Conservation (phyloP, 1,139 yeast species). For the Debaryomyces fabryi region DNA sequence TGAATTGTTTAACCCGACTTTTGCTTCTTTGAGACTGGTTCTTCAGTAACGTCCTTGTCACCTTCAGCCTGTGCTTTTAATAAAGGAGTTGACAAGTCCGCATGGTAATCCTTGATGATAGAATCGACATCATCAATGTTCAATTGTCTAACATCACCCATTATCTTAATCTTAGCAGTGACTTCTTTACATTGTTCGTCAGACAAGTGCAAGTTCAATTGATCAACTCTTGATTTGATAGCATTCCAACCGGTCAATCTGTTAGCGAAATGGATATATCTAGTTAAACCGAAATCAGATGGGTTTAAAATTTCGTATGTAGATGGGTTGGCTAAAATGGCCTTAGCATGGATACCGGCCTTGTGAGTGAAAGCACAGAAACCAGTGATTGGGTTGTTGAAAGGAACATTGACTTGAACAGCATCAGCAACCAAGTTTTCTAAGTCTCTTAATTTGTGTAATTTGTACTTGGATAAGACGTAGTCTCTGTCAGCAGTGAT, state of each 20-base stretch:
- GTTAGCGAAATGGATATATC: constrained; percentile 97
- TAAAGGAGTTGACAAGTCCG: constrained; percentile 51
- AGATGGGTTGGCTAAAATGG: constrained; percentile 96
- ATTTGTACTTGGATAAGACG: constrained; percentile 90
- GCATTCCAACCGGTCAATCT: constrained; percentile 99
- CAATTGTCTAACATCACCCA: constrained; percentile 94
- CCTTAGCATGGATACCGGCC: constrained; percentile 99
- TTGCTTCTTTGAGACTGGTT: constrained; percentile 41
- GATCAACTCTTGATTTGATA: constrained; percentile 96
- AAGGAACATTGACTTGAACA: constrained; percentile 94
- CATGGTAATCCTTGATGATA: constrained; percentile 90
- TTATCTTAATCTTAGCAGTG: constrained; percentile 85
- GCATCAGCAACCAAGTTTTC: constrained; percentile 97
- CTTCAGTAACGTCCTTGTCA: constrained; percentile 25
- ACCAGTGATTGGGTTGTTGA: constrained; percentile 98
- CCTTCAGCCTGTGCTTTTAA: constrained; percentile 26
- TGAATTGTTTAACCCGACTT: constrained; percentile 28
- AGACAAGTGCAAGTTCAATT: constrained; percentile 83
- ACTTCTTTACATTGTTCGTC: constrained; percentile 96
- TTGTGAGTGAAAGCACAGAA: constrained; percentile 99
- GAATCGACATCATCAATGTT: constrained; percentile 98
- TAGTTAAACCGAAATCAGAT: constrained; percentile 88
- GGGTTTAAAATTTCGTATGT: constrained; percentile 97
- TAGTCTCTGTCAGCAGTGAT: constrained; percentile 98
- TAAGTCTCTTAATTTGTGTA: constrained; percentile 93